These are phyloP conservation scores for Cladosporium austrohemisphaericum DNA, from an alignment of 2,329 filamentous ascomycete species.

Conservation along the genomic window DNA sequence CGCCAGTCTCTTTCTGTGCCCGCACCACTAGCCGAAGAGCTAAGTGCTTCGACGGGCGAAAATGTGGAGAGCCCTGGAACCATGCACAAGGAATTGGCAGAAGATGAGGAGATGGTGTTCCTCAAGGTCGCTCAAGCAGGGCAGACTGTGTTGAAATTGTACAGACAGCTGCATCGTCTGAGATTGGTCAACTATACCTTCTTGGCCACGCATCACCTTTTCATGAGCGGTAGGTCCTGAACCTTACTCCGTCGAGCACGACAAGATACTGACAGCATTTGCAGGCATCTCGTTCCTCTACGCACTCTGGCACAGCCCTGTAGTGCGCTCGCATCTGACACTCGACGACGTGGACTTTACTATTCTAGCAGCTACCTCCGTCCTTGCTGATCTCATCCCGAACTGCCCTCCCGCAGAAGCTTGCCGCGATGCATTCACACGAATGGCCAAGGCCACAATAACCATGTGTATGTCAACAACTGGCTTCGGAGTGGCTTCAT, in stretches of 20 bases:
- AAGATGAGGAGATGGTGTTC: slow-evolving; percentile 88
- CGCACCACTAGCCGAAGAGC: slow-evolving; percentile 76
- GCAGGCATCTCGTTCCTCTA: slow-evolving; percentile 84
- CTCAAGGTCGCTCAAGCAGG: slow-evolving; percentile 93
- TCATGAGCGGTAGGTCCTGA: slow-evolving; percentile 78
- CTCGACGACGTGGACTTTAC: slow-evolving; percentile 98
- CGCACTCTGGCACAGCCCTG: slow-evolving; percentile 92
- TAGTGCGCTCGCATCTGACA: slow-evolving; percentile 78
- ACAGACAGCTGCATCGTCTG: slow-evolving; percentile 81
- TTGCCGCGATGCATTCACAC: slow-evolving; percentile 88
- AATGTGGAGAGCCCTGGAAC: slow-evolving; percentile 54
- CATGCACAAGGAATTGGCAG: slow-evolving; percentile 60
- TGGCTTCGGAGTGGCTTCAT: slow-evolving; percentile 60
- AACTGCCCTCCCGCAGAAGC: slow-evolving; percentile 94
- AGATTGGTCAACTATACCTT: slow-evolving; percentile 95
- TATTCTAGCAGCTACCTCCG: slow-evolving; percentile 85
- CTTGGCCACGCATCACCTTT: slow-evolving; percentile 89
- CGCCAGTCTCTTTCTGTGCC: slow-evolving; percentile 78
- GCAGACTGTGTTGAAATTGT: slow-evolving; percentile 85
- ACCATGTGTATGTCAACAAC: slow-evolving; percentile 89
- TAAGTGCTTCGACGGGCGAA: slow-evolving; percentile 51
- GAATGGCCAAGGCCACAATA: slow-evolving; percentile 91
- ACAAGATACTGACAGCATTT: slow-evolving; percentile 6
- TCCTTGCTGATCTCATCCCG: slow-evolving; percentile 84
- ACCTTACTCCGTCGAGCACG: too few relatives aligned